phyloP scores from a whole-genome alignment of 768 basidiomycete genomes.

The Mycena belliarum region DNA sequence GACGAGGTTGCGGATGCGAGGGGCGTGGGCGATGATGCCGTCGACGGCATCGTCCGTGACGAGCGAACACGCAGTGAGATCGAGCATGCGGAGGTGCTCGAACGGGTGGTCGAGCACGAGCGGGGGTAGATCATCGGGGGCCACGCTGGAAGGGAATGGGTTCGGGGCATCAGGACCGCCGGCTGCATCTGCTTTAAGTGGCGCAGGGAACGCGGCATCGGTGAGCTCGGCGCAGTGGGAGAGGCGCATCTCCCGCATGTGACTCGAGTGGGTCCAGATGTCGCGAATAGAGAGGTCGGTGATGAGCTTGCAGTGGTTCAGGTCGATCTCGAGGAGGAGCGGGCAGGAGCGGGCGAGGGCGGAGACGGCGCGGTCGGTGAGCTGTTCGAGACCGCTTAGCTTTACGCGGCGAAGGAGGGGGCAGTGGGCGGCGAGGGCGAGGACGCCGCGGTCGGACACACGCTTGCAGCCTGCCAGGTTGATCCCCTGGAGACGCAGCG shows the following conservation, averaged over 20 bases:
- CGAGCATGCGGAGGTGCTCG: constrained; percentile 90
- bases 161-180: constrained; percentile 33
- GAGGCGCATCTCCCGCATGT: constrained; percentile 91
- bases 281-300: constrained; percentile 79
- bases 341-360: constrained; percentile 79
- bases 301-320: constrained; percentile 78
- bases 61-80: constrained; percentile 81
- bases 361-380: constrained; percentile 79
- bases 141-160: constrained; percentile 42
- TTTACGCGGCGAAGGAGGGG: constrained; percentile 87
- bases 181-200: constrained; percentile 42
- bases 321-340: constrained; percentile 90
- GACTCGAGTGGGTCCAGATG: constrained; percentile 75
- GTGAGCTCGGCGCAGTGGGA: constrained; percentile 78
- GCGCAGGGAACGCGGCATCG: constrained; percentile 83
- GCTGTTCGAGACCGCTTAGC: constrained; percentile 69
- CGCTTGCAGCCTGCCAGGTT: constrained; percentile 84
- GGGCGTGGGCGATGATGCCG: constrained; percentile 77
- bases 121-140: constrained; percentile 55
- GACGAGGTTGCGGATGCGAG: constrained; percentile 83
- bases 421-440: constrained; percentile 74
- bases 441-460: constrained; percentile 76
- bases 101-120: constrained; percentile 65
- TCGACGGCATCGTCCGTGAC: constrained; percentile 85
- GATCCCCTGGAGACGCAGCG: constrained; percentile 84